Conservation (phyloP, 495 filamentous ascomycete species). For the Podospora tetraspora region DNA sequence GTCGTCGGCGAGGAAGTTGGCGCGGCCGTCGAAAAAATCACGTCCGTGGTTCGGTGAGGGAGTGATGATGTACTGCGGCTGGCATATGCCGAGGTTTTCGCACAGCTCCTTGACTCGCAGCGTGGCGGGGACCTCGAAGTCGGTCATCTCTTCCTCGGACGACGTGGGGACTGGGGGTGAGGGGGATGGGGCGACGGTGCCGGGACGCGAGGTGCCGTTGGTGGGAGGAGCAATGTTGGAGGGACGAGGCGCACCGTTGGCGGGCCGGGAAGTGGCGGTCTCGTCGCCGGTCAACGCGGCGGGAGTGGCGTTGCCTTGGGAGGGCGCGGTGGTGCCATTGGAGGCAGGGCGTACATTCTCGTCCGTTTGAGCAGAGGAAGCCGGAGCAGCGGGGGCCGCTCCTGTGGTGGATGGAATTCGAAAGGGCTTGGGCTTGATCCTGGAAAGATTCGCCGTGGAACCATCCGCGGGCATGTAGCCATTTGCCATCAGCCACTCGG, state of each 20-base stretch:
- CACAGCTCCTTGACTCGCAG: slow-evolving; percentile 20
- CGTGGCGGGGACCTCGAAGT: slow-evolving; percentile 9
- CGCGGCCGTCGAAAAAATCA: slow-evolving; percentile 18
- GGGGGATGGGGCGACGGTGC: background rate
- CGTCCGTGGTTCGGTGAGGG: background rate
- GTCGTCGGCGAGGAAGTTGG: slow-evolving; percentile 20
- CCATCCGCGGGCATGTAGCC: slow-evolving; percentile 20
- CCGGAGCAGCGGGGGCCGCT: background rate
- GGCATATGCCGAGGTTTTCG: slow-evolving; percentile 13
- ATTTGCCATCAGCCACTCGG: slow-evolving; percentile 33
- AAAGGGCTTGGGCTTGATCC: background rate
- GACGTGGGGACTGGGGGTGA: background rate
- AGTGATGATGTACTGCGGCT: slow-evolving; percentile 18
- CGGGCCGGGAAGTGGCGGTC: background rate
- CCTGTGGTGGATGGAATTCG: background rate
- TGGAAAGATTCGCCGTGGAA: background rate
- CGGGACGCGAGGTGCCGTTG: too few relatives aligned
- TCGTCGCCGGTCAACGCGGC: background rate
- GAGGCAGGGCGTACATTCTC: background rate
- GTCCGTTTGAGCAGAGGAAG: background rate
- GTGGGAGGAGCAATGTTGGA: too few relatives aligned
- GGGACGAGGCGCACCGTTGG: background rate
- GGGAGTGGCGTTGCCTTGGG: background rate
- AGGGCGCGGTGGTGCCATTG: background rate
- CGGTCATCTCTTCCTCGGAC: slow-evolving; percentile 2